phyloP scores from a whole-genome alignment of 1,139 yeast species.

The Candida gigantensis region DNA sequence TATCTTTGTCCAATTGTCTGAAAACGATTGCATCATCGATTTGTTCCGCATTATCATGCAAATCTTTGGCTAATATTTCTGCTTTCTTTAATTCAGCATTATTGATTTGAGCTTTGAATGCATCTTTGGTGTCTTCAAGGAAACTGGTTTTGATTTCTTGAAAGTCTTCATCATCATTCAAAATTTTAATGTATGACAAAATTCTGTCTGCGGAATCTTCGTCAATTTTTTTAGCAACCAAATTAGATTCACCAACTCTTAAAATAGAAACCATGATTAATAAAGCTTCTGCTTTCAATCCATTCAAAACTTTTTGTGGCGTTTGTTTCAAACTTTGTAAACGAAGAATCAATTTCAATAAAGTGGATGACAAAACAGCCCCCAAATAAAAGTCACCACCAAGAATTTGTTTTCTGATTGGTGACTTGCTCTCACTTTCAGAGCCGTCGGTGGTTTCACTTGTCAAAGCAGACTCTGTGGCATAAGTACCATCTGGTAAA shows the following conservation, averaged over 20 bases:
- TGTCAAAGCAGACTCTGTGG: slow-evolving; percentile 88
- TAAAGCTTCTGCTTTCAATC: slow-evolving; percentile 92
- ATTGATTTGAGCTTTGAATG: slow-evolving; percentile 67
- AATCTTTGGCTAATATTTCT: slow-evolving; percentile 57
- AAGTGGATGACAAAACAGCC: slow-evolving; percentile 82
- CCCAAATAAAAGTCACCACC: slow-evolving; percentile 91
- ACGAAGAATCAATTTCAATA: slow-evolving; percentile 85
- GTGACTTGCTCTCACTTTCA: slow-evolving; percentile 54
- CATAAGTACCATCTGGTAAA: slow-evolving; percentile 97
- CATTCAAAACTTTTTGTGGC: slow-evolving; percentile 64
- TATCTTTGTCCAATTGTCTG: slow-evolving; percentile 73
- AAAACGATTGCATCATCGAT: slow-evolving; percentile 81
- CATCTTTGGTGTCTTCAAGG: slow-evolving; percentile 83
- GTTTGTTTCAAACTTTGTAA: slow-evolving; percentile 57
- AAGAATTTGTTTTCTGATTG: slow-evolving; percentile 78
- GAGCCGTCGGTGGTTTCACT: slow-evolving; percentile 37
- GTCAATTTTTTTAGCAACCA: slow-evolving; percentile 76
- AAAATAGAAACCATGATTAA: slow-evolving; percentile 88
- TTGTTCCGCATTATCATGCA: slow-evolving; percentile 71
- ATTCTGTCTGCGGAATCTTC: slow-evolving; percentile 96
- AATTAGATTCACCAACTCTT: slow-evolving; percentile 84
- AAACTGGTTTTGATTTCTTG: slow-evolving; percentile 65
- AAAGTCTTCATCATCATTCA: slow-evolving; percentile 64
- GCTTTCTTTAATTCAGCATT: slow-evolving; percentile 59
- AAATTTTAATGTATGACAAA: slow-evolving; percentile 74